These are phyloP conservation scores for Sedum album DNA, from an alignment of 164 flowering plant genomes.

Conservation along the genomic window DNA sequence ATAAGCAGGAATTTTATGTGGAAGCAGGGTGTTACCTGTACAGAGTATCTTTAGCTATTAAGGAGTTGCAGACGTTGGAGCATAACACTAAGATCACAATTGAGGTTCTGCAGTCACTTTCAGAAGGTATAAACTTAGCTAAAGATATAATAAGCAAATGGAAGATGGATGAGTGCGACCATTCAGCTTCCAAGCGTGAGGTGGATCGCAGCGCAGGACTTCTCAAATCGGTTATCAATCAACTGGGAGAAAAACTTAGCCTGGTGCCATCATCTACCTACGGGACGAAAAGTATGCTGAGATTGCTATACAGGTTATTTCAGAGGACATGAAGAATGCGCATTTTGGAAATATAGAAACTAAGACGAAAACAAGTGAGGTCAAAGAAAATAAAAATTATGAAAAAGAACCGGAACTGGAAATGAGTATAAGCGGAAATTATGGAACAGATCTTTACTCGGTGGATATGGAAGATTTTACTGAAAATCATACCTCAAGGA, in stretches of 20 bases:
- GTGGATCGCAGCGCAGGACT: conserved; percentile 22
- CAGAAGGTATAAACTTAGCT: conserved; percentile 28
- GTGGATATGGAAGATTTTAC: conserved; percentile 17
- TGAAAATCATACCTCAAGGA: conserved; percentile 17
- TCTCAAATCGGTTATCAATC: conserved; percentile 33
- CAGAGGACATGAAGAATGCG: conserved; percentile 49
- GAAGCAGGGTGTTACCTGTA: conserved; percentile 51
- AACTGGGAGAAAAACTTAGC: conserved; percentile 42
- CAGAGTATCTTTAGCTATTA: conserved; percentile 40
- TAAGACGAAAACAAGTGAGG: conserved; percentile 13
- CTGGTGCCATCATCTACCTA: conserved; percentile 37
- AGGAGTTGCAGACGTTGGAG: conserved; percentile 36
- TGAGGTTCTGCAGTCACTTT: conserved; percentile 40
- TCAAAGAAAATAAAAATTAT: conserved; percentile 8
- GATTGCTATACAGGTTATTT: conserved; percentile 37
- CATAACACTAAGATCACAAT: conserved; percentile 22
- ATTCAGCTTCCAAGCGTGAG: conserved; percentile 19
- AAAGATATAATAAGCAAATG: conserved; percentile 28
- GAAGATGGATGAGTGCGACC: conserved; percentile 10
- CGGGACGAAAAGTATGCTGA: conserved; percentile 36
- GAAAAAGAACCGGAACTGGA: conserved; percentile 13
- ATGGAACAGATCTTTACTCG: conserved; percentile 46
- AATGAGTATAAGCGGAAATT: background rate
- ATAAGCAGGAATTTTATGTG: conserved; percentile 34
- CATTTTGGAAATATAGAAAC: conserved; percentile 11